phyloP scores from a whole-genome alignment of 2,329 filamentous ascomycete species.

The Hyphodiscus sp. region DNA sequence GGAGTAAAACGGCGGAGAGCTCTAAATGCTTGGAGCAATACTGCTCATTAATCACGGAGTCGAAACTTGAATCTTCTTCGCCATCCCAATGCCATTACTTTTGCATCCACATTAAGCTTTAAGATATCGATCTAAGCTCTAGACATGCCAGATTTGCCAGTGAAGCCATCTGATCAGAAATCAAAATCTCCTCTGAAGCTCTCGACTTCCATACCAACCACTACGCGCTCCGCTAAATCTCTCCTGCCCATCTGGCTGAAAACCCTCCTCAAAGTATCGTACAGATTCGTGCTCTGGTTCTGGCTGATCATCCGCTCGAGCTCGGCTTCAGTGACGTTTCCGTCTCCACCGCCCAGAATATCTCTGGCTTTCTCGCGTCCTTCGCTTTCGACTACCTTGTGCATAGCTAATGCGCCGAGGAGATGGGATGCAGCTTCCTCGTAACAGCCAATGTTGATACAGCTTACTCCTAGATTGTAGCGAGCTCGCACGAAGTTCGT shows the following conservation, averaged over 20 bases:
- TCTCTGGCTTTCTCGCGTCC: conserved; percentile 78
- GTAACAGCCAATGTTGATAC: conserved; percentile 96
- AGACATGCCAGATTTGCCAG: neutral
- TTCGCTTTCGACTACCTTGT: conserved; percentile 84
- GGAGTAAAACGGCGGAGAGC: no score
- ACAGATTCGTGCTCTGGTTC: conserved; percentile 94
- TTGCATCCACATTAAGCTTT: neutral
- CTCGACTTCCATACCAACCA: conserved; percentile 85
- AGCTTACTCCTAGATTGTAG: conserved; percentile 93
- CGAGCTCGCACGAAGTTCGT: conserved; percentile 95
- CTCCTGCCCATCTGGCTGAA: conserved; percentile 91
- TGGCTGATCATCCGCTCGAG: conserved; percentile 85
- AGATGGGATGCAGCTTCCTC: conserved; percentile 90
- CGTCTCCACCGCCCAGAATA: conserved; percentile 57
- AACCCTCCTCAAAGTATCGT: conserved; percentile 89
- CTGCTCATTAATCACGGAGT: no score
- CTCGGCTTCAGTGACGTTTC: conserved; percentile 58
- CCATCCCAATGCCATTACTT: neutral
- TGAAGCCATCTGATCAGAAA: conserved; percentile 44
- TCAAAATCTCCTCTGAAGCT: conserved; percentile 87
- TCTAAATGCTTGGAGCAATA: no score
- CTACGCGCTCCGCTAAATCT: conserved; percentile 82
- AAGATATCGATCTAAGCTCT: neutral
- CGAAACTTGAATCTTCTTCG: neutral
- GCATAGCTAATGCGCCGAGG: conserved; percentile 87